These are phyloP conservation scores for Globisporangium carolinianum DNA, from an alignment of 352 stramenopile genomes.

Conservation along the genomic window DNA sequence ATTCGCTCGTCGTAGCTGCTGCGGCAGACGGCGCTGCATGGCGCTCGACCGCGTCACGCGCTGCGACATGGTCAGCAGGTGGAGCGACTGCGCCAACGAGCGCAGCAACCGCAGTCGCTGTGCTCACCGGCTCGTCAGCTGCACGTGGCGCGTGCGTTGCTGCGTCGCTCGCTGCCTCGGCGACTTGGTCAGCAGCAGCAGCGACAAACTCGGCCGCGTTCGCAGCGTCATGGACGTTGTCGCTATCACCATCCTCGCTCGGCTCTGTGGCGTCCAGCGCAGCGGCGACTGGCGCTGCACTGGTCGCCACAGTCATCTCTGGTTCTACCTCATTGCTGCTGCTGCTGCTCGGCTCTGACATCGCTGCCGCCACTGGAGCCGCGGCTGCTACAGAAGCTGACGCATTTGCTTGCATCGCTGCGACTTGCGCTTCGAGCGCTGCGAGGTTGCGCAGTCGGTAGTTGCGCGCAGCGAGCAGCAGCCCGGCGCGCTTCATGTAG, in stretches of 20 bases:
- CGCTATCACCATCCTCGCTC: neutral
- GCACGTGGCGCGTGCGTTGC: neutral
- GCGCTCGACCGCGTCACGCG: neutral
- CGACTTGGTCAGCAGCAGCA: neutral
- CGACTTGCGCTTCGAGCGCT: slow-evolving; percentile 26
- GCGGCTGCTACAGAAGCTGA: neutral
- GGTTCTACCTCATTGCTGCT: too few species aligned
- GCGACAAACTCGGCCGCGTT: neutral
- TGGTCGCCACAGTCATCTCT: too few species aligned
- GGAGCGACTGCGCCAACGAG: neutral
- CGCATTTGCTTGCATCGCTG: slow-evolving; percentile 6
- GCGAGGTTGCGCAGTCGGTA: slow-evolving; percentile 41
- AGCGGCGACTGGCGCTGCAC: neutral
- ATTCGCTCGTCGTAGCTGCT: neutral
- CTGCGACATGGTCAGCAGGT: neutral
- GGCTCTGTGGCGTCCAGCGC: neutral
- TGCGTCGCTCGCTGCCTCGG: neutral
- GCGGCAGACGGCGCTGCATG: neutral
- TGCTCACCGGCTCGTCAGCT: neutral
- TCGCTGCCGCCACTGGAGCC: too few species aligned
- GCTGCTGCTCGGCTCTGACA: too few species aligned
- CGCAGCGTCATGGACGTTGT: neutral
- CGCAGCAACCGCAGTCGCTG: neutral
- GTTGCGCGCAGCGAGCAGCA: slow-evolving; percentile 45
- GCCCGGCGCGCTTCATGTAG: slow-evolving; percentile 38